These are phyloP conservation scores for Epichloe glyceriae DNA, from an alignment of 2,329 filamentous ascomycete genomes.

Conservation along the genomic window DNA sequence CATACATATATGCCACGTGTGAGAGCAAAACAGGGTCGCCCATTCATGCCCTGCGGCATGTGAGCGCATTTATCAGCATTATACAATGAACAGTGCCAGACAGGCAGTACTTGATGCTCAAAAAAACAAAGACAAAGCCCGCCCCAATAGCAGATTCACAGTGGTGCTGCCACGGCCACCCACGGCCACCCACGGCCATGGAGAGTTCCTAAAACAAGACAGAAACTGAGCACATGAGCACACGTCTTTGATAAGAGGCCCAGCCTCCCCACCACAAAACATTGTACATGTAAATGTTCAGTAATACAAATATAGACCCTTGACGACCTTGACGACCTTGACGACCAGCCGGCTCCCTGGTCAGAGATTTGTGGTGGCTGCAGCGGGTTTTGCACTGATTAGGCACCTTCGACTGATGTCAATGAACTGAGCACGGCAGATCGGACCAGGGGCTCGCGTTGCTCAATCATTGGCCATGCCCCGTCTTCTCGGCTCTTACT, in stretches of 20 bases:
- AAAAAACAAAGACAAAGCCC: too few species aligned
- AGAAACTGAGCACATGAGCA: too few species aligned
- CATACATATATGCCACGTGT: neutral
- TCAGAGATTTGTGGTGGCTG: neutral
- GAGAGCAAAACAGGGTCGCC: neutral
- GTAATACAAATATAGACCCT: neutral
- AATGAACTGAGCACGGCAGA: neutral
- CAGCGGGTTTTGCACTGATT: neutral
- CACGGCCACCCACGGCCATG: too few species aligned
- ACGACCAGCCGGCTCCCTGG: neutral
- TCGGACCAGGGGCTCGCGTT: neutral
- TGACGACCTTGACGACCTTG: neutral
- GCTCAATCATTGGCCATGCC: neutral
- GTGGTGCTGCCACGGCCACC: too few species aligned
- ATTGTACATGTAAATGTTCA: neutral
- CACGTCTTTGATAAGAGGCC: neutral
- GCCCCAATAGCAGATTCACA: too few species aligned
- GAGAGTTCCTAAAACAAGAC: too few species aligned
- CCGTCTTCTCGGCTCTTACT: neutral
- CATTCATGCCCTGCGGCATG: neutral
- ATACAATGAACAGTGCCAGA: neutral
- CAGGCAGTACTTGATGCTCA: too few species aligned
- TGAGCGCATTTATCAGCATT: neutral
- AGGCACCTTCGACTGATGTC: neutral
- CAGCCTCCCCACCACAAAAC: neutral